Base-by-base conservation (phyloP, 2,329 filamentous ascomycete genomes). In the Emericellopsis atlantica region DNA sequence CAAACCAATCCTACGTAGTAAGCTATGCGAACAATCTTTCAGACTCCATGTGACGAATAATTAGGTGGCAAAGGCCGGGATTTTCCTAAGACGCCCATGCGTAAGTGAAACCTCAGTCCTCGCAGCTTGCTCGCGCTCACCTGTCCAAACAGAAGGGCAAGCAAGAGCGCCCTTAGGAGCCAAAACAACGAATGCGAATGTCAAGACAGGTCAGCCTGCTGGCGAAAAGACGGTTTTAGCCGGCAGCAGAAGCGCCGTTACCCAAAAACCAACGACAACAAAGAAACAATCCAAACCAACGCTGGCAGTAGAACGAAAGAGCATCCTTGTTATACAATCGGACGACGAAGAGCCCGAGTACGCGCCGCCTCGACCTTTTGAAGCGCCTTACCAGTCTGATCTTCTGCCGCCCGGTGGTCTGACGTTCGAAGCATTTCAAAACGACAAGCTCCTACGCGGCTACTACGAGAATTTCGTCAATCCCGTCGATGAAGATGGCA, bases 141-240 rank as follows among this genome's bases (percentile, higher is more conserved):
- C 18, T 21, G 18, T 21, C 18, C 18, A 21, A 21, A n/a, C 36
- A 39, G 36, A 38, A n/a, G 23, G 14, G 5, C 40, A 24, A 11
- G 26, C 11, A n/a, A 31, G 90, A 53, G 88, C 89, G 32, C 84
- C 87, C 11, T 67, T 98, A 37, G 90, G 90, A 29, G 82, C 86
- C 70, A 98, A 98, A 63, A 96, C 90, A 2, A 96, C 92, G 40
- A 98, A 98, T 60, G 87, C 85, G 41, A 96, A 94, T 67, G 74
- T 81, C 44, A 76, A 70, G 55, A 71, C 69, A 39, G 72, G 79
- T 48, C 79, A 83, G 47, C 80, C 79, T 4, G 75, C 75, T 6
- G 79, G 74, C 24, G 79, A 74, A 26, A 81, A 79, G 26, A 29
- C 26, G 12, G 4, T 29, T 7, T 29, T 29, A 29, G 26, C 26